Percentiles rank a stretch among this genome's conserved stretches.
Conservation (phyloP, 306 rosid genomes). For the Cajanus cajan region DNA sequence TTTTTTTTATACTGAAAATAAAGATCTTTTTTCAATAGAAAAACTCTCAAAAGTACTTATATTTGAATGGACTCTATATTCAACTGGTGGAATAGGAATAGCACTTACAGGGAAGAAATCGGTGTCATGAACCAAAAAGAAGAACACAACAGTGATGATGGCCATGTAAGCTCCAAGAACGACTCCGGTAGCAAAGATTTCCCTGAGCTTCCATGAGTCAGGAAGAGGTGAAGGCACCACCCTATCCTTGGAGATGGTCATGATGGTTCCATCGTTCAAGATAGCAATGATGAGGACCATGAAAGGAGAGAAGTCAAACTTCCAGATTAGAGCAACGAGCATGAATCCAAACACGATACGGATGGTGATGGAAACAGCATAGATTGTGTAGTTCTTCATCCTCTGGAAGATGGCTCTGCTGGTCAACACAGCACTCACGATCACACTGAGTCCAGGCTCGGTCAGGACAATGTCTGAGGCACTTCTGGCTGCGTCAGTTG, state of each 20-base stretch:
- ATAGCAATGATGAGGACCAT: conserved; percentile 86
- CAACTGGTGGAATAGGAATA: background rate
- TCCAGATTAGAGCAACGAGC: conserved; percentile 83
- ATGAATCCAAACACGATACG: conserved; percentile 89
- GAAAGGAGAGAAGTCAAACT: conserved; percentile 89
- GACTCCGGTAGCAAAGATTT: conserved; percentile 79
- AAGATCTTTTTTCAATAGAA: no score
- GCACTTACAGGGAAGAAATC: conserved; percentile 61
- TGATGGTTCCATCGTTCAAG: conserved; percentile 89
- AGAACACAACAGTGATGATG: conserved; percentile 73
- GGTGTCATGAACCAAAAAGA: conserved; percentile 60
- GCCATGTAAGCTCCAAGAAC: conserved; percentile 93
- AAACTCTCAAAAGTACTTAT: no score
- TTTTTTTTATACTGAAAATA: no score
- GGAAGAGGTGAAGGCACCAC: conserved; percentile 96
- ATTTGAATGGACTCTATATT: no score
- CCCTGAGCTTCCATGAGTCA: conserved; percentile 93
- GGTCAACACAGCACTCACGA: conserved; percentile 81
- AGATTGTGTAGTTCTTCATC: conserved; percentile 95
- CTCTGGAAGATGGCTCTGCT: conserved; percentile 96
- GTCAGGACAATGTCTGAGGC: conserved; percentile 96
- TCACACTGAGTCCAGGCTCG: conserved; percentile 88
- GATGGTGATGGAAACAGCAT: conserved; percentile 92
- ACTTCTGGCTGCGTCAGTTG: conserved; percentile 89
- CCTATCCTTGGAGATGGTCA: conserved; percentile 94